Percentiles rank a stretch among this genome's conserved stretches.
Evolutionary conservation across 1,284 basidiomycete genomes (phyloP).

Genomic region (Mycosarcoma mackinlayi): DNA sequence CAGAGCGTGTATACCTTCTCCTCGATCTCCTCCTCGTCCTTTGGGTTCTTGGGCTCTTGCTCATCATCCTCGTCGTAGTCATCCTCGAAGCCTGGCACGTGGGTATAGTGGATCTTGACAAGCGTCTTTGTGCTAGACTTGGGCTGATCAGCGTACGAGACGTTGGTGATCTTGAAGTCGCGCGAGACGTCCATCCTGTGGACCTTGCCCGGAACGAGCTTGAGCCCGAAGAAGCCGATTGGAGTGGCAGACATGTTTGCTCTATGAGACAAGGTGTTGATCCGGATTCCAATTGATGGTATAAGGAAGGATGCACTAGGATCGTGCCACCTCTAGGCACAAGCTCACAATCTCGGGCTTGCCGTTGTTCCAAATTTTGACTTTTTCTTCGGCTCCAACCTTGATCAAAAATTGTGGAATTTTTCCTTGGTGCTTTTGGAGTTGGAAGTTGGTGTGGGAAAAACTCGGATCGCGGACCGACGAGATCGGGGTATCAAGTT

Average conservation of each 20-base stretch:
- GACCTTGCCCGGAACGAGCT: constrained; percentile 75
- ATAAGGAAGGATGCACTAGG: too few relatives aligned
- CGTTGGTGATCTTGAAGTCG: constrained; percentile 85
- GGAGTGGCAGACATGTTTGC: constrained; percentile 55
- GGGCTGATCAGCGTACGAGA: constrained; percentile 76
- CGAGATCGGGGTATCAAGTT: too few relatives aligned
- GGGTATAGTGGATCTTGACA: constrained; percentile 78
- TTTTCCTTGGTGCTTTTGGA: too few relatives aligned
- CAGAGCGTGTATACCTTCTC: constrained; percentile 71
- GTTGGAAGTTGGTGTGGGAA: too few relatives aligned
- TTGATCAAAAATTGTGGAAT: too few relatives aligned
- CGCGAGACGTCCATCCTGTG: constrained; percentile 75
- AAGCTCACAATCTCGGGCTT: too few relatives aligned
- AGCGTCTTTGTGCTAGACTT: constrained; percentile 77
- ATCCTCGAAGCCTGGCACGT: constrained; percentile 68
- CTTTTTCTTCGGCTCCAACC: too few relatives aligned
- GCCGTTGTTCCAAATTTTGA: too few relatives aligned
- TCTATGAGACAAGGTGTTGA: too few relatives aligned
- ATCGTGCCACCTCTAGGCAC: too few relatives aligned
- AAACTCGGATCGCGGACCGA: too few relatives aligned
- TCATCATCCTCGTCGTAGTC: constrained; percentile 71
- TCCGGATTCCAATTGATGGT: too few relatives aligned
- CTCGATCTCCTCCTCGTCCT: constrained; percentile 63
- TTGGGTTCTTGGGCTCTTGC: constrained; percentile 67
- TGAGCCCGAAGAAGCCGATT: constrained; percentile 62